A percentile compares a stretch with the other conserved stretches of the same genome.
phyloP scores from a whole-genome alignment of 2,329 filamentous ascomycete species.

The Trichophyton verrucosum region DNA sequence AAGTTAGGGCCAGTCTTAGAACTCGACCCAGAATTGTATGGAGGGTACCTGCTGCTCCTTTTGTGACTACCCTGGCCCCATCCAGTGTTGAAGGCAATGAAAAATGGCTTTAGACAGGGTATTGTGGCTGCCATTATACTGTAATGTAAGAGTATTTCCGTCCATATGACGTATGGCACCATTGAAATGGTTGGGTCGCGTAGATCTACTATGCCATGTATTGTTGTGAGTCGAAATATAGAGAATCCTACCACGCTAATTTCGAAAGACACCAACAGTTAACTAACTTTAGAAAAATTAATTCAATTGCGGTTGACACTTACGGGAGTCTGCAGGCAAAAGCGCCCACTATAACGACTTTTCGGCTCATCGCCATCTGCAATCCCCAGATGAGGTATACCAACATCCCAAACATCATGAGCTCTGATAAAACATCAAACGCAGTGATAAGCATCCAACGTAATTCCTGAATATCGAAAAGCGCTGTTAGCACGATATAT shows the following conservation, averaged over 20 bases:
- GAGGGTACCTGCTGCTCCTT: constrained; percentile 6
- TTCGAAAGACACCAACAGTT: not conserved
- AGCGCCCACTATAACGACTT: constrained; percentile 24
- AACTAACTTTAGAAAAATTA: not conserved
- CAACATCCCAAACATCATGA: constrained; percentile 21
- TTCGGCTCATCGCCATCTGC: constrained; percentile 26
- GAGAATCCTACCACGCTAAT: not conserved
- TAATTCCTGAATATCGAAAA: not conserved
- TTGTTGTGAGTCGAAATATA: constrained; percentile 5
- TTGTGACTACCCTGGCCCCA: constrained; percentile 8
- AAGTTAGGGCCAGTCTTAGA: not conserved
- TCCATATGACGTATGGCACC: constrained; percentile 24
- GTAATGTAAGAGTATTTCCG: constrained; percentile 30
- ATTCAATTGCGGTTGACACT: not conserved
- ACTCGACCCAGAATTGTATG: not conserved
- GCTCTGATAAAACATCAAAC: constrained; percentile 28
- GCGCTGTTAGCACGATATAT: not conserved
- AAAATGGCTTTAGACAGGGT: constrained; percentile 20
- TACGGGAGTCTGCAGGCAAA: constrained; percentile 29
- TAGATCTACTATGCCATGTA: constrained; percentile 17
- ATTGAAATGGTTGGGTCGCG: constrained; percentile 23
- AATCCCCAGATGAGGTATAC: constrained; percentile 26
- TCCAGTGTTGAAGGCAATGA: constrained; percentile 11
- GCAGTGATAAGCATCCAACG: constrained; percentile 30
- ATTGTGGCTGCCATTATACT: constrained; percentile 32